These are phyloP conservation scores for Lycium ferocissimum DNA, from an alignment of 257 asterid genomes.

Conservation along the genomic window DNA sequence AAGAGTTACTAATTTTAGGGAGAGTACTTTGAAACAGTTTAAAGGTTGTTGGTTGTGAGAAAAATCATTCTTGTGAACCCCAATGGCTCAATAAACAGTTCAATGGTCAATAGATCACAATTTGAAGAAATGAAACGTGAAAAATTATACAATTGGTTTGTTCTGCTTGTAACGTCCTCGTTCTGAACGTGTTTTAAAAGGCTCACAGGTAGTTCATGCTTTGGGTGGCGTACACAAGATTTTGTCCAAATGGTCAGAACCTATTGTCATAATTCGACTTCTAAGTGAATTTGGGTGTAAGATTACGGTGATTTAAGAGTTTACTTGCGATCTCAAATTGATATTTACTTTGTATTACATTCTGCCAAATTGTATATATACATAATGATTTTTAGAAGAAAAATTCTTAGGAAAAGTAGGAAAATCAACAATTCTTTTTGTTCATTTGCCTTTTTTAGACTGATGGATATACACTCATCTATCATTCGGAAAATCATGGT, in stretches of 20 bases:
- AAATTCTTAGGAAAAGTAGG: too few relatives aligned
- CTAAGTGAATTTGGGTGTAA: background rate
- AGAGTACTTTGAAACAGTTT: conserved; percentile 56
- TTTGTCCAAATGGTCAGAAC: background rate
- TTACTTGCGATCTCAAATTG: background rate
- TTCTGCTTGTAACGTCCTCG: background rate
- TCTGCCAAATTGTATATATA: background rate
- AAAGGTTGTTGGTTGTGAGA: conserved; percentile 57
- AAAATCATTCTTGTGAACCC: background rate
- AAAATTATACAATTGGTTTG: background rate
- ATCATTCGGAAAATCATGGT: too few relatives aligned
- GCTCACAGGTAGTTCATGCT: too few relatives aligned
- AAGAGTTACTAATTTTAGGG: conserved; percentile 60
- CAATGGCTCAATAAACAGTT: background rate
- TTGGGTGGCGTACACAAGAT: too few relatives aligned
- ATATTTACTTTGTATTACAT: background rate
- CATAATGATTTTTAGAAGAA: too few relatives aligned
- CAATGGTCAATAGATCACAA: background rate
- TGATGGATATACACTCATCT: too few relatives aligned
- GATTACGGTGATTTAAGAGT: background rate
- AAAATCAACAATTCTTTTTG: too few relatives aligned
- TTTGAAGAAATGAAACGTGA: background rate
- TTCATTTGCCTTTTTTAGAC: too few relatives aligned
- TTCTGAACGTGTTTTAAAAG: too few relatives aligned
- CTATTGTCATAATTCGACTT: background rate